Percentiles rank a stretch among this genome's conserved stretches.
phyloP scores from a whole-genome alignment of 768 basidiomycete genomes.

The Candolleomyces aberdarensis region DNA sequence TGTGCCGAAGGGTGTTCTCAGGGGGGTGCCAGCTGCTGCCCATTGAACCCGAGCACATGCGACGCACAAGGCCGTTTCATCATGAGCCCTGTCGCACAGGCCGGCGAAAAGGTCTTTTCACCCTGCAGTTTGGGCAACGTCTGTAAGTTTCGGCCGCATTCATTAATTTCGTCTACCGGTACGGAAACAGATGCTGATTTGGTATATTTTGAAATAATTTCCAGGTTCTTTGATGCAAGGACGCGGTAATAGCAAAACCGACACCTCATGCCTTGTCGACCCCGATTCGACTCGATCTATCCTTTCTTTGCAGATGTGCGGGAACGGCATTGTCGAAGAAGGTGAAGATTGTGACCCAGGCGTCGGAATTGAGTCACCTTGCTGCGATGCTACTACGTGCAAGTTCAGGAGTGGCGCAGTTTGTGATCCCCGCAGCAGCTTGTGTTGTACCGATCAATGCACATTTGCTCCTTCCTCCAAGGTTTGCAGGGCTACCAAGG shows the following conservation, averaged over 20 bases:
- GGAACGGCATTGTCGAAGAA: constrained; percentile 77
- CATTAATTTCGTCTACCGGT: not conserved
- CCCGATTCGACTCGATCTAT: constrained; percentile 43
- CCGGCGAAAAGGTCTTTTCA: constrained; percentile 68
- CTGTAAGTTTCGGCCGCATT: constrained; percentile 43
- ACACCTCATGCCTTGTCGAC: constrained; percentile 67
- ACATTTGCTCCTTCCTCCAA: constrained; percentile 63
- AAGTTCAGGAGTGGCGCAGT: constrained; percentile 69
- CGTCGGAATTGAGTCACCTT: constrained; percentile 50
- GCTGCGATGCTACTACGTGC: constrained; percentile 74
- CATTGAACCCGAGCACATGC: constrained; percentile 56
- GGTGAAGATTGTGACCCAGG: constrained; percentile 92
- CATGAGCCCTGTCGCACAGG: constrained; percentile 77
- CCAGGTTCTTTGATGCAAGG: constrained; percentile 64
- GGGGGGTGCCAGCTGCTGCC: constrained; percentile 61
- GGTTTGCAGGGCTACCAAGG: constrained; percentile 69
- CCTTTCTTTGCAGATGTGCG: constrained; percentile 71
- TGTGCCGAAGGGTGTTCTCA: constrained; percentile 63
- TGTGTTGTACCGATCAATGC: constrained; percentile 74
- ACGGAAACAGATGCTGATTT: no score
- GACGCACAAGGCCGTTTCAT: constrained; percentile 67
- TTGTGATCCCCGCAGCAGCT: constrained; percentile 74
- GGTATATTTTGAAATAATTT: not conserved
- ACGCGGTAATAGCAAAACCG: constrained; percentile 38
- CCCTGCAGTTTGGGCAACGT: constrained; percentile 83